Evolutionary conservation across 1,284 basidiomycete genomes (phyloP), one percentile per base, ranked within the genome.

Genomic region (Inonotus hispidus): DNA sequence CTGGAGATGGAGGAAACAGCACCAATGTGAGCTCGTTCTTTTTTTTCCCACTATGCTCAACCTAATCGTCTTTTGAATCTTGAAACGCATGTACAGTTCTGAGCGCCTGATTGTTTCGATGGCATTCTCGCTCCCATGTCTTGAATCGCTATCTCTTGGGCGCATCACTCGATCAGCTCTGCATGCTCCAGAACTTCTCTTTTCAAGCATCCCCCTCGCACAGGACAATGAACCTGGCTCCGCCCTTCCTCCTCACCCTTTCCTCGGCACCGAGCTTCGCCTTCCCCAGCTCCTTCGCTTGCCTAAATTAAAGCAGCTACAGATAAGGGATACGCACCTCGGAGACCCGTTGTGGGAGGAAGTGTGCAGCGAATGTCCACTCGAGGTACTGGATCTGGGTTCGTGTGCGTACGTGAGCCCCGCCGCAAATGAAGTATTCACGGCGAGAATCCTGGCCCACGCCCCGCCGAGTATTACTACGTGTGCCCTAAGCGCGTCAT

Each of bases 31-130:
- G 29, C 29, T 35, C 38, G n/a, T n/a, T 25, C 60, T 13, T 47
- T 49, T 37, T 52, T 27, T 58, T 53, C 53, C 11, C 54, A 23
- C 2, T 21, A 43, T 49, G 46, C 23, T 35, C 41, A n/a, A 35
- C 10, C 16, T 38, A 27, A 16, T 47, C n/a, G n/a, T 39, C 38
- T 43, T 1, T 50, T 29, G 29, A 14, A 5, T 55, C 1, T n/a
- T 52, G 21, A 32, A 25, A 19, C 16, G 27, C 1, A 47, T 65
- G n/a, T n/a, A n/a, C n/a, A 89, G 88, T 72, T 90, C 86, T 70
- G 87, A 90, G 69, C 78, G 87, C 45, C 75, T 88, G 3, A 83
- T 81, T 58, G 85, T 88, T n/a, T 80, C 82, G 13, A 82, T 90
- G 61, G 87, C 87, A 0, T 81, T 82, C 5, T 81, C 83, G 1